Evolutionary conservation across 2,329 filamentous ascomycete genomes (phyloP), one percentile per base, ranked within the genome.

Genomic region (Alternaria sp.): DNA sequence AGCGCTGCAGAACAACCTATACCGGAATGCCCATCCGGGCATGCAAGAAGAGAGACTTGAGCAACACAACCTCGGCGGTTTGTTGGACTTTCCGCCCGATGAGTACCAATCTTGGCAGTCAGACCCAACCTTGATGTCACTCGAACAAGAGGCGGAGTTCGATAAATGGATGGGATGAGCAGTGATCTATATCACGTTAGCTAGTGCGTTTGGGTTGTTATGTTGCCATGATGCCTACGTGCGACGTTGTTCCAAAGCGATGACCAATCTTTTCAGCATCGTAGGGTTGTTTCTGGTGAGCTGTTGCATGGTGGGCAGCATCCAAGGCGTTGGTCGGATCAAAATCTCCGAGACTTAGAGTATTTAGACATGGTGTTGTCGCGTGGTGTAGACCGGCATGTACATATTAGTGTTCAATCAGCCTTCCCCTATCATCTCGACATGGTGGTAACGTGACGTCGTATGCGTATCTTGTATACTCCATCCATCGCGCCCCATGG

Each of bases 131-230:
- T 69, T 78, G 54, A 65, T 56, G 36, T 69, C 77, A n/a, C 67
- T 78, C 54, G 77, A 81, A 45, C 71, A 76, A 49, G 76, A 75
- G 39, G 77, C 78, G 17, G 79, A 83, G 45, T 81, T 82, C 59
- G 80, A 82, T 44, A 78, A 79, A 46, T 82, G 80, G 80, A 73
- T 83, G 62, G 73, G 73, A 73, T 4, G 72, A 75, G 50, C 63
- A 70, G 41, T 68, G 64, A 63, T 42, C 31, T 44, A 14, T 4
- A 10, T 9, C 26, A 31, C 41, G 45, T 55, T 23, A 44, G 55
- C 45, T 24, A 33, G 56, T 54, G 23, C 49, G 37, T 41, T 45
- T 44, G 29, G 40, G 21, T 52, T 33, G 29, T 46, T 14, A 21
- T 42, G 10, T 58, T 49, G 24, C 17, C 54, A 7, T 42, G 39